phyloP scores from a whole-genome alignment of 2,329 filamentous ascomycete species.

The Aspergillus vadensis region DNA sequence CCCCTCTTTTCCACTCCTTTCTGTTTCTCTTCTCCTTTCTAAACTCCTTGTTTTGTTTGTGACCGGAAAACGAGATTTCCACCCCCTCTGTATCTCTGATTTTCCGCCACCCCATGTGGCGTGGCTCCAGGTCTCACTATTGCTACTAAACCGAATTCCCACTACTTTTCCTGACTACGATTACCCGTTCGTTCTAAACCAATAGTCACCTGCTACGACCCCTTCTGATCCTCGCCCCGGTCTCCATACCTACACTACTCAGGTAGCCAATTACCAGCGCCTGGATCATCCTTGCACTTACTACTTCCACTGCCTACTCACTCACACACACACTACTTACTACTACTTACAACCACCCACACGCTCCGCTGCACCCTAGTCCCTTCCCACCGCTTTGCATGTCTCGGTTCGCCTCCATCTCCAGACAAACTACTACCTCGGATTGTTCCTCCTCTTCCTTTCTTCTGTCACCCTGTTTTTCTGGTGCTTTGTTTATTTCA shows the following conservation, averaged over 20 bases:
- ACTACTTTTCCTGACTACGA: slow-evolving; percentile 8
- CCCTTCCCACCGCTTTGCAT: slow-evolving; percentile 7
- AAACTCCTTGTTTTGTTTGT: not conserved
- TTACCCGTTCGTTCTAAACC: slow-evolving; percentile 21
- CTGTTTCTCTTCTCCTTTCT: slow-evolving; percentile 11
- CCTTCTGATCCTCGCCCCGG: slow-evolving; percentile 2
- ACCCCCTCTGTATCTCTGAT: not conserved
- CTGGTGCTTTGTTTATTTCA: slow-evolving; percentile 10
- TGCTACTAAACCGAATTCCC: slow-evolving; percentile 7
- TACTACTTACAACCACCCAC: not conserved
- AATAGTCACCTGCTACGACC: slow-evolving; percentile 15
- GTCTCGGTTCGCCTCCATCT: slow-evolving; percentile 9
- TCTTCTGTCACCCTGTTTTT: slow-evolving; percentile 1
- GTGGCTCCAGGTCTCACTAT: slow-evolving; percentile 17
- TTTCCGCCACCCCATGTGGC: slow-evolving; percentile 20
- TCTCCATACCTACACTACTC: slow-evolving; percentile 6
- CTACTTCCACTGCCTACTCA: not conserved
- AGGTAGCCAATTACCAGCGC: not conserved
- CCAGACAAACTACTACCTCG: not conserved
- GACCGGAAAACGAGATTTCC: not conserved
- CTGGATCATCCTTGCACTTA: not conserved
- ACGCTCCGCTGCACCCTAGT: not conserved
- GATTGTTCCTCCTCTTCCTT: slow-evolving; percentile 1
- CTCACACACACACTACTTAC: not conserved
- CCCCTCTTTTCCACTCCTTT: slow-evolving; percentile 14